Evolutionary conservation across 108 stramenopile species (phyloP), one percentile per base, ranked within the genome.

Genomic region (Pseudonitzschia pungens): DNA sequence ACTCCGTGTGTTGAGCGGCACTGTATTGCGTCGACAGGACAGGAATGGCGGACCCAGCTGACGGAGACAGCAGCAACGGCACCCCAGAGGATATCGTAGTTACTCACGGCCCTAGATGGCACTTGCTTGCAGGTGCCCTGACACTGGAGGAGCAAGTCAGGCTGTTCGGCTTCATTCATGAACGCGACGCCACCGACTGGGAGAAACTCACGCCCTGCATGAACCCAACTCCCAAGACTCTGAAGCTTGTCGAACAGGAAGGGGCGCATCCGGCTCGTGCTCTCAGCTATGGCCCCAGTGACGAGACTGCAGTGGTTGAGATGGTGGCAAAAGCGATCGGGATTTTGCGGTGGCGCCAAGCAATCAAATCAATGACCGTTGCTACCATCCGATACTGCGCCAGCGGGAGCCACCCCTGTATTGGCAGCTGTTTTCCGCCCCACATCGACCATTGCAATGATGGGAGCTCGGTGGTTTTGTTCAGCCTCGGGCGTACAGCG

Each of bases 391-490:
- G 45, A 48, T 48, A 48, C 45, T 48, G 45, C 45, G 45, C 45
- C 45, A 48, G 45, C 45, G 45, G 45, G 45, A 48, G 45, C 45
- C 45, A 48, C 18, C 45, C 45, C 45, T 48, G 45, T 18, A 48
- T 48, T 48, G 45, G 45, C 14, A 48, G 45, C 45, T 48, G 45
- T 48, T 48, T 48, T 48, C 45, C 45, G 45, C 45, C 45, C 45
- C 45, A 48, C 45, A 48, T 48, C 45, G 45, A 48, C 45, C 45
- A 48, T 48, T 48, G 45, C 45, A 48, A 48, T 48, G 45, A 48
- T 48, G 45, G 45, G 45, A 48, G 45, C 45, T 48, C 45, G 10
- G 45, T 48, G 45, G 45, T 48, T 48, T 48, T 48, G 45, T 48
- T 48, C 45, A 48, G 45, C 45, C 45, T 48, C 14, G 45, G 45